Evolutionary conservation across 306 rosid species (phyloP).

Genomic region (Citrullus amarus): DNA sequence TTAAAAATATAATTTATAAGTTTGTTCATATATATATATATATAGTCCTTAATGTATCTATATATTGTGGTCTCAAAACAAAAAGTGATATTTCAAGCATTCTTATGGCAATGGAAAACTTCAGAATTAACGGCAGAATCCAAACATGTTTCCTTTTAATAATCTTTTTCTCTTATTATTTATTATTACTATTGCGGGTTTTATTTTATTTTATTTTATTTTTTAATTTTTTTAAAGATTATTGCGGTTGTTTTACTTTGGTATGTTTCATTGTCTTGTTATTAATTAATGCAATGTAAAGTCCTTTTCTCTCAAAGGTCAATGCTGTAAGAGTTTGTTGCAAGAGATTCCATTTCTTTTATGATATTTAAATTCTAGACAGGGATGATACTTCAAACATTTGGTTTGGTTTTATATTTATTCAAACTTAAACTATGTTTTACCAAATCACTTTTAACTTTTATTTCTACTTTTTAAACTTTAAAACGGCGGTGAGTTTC

Average conservation of each 20-base stretch:
- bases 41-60: too few species aligned
- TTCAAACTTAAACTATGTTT: too few species aligned
- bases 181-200: background rate
- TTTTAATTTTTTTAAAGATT: too few species aligned
- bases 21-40: too few species aligned
- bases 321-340: background rate
- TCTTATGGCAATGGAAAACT: background rate
- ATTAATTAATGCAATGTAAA: background rate
- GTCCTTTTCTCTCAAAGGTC: background rate
- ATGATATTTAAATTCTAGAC: background rate
- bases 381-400: too few species aligned
- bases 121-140: background rate
- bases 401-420: too few species aligned
- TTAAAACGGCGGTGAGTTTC: too few species aligned
- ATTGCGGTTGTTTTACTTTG: background rate
- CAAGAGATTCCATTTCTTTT: background rate
- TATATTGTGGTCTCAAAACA: background rate
- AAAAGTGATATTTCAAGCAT: background rate
- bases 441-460: too few species aligned
- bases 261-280: background rate
- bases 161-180: too few species aligned
- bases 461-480: too few species aligned
- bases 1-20: too few species aligned
- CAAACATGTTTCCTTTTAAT: background rate
- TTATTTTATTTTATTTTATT: too few species aligned